Evolutionary conservation across 2,329 filamentous ascomycete genomes (phyloP), one percentile per base, ranked within the genome.

Genomic region (Cladosporium sp.): DNA sequence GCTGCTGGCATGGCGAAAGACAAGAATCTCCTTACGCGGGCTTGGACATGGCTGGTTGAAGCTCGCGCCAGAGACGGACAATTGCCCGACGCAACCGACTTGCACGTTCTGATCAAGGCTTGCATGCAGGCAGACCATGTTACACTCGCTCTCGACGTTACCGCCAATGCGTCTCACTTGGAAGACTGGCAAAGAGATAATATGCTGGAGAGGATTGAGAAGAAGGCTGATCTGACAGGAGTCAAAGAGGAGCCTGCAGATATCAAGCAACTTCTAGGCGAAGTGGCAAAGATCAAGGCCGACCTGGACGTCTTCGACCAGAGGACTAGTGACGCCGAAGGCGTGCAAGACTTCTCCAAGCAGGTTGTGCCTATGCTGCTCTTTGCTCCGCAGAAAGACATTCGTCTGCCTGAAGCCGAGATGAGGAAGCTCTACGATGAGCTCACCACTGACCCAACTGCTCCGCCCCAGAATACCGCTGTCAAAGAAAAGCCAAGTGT

Each of bases 381-480:
- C 10, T 36, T 65, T 9, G 25, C 65, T 65, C 42, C 66, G 49
- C 61, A 20, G 8, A 36, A 49, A 5, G 53, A 61, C 5, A 42
- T 66, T 9, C 9, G 37, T 4, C 37, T 69, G 9, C 59, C 64
- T 3, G 61, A 70, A 13, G 58, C 65, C 9, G 65, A 73, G 15
- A 60, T 76, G 47, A 69, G 71, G 12, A 61, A 61, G 17, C 60
- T 79, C 1, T 80, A 80, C 64, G 74, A 79, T 58, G 72, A 75
- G 48, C 64, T 75, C 45, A 77, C 75, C 1, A 74, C 72, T 13
- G 77, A 77, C 55, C 71, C 45, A 68, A 8, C 62, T 66, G 49
- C 68, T 10, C 48, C 40, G 10, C 20, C 36, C 25, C 17, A 22
- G 17, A 17, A 34, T 34, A 34, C 12, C 15, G 47, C 25, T 10